Base-by-base conservation (phyloP, 2,329 filamentous ascomycete species). In the Phoma sp. region DNA sequence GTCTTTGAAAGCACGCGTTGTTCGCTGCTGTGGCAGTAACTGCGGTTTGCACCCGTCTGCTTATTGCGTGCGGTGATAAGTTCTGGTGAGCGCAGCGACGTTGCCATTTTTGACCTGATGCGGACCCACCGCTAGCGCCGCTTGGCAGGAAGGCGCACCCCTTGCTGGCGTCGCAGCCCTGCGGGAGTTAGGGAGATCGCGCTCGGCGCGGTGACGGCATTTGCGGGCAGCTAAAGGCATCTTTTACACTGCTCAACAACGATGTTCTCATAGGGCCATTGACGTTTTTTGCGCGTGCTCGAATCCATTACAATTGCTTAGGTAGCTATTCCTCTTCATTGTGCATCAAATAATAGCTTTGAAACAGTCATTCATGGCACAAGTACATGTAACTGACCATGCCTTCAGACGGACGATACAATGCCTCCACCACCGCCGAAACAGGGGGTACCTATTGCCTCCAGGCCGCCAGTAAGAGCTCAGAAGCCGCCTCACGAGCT, bases 401-500 rank as follows among this genome's bases (percentile, higher is more conserved):
- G 40, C 40, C 49, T 20, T 42, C 40, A 39, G 43, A 46, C 33
- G 38, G n/a, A n/a, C 38, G 37, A 46, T 20, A 47, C 46, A 37
- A 56, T 56, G 52, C 40, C 52, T 20, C 30, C 56, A 17, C 47
- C 45, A 42, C 38, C 51, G 34, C 39, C 45, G 15, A 54, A 39
- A 25, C 56, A 40, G 40, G 60, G 56, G 23, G 47, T 21, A n/a
- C 48, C 53, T 12, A 21, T 21, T 20, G 23, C 42, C 17, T 11
- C 47, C 12, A 48, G 40, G 15, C 45, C 37, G 15, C 37, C 28
- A 3, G 20, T 20, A 14, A 39, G 28, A 21, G 25, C 53, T 20
- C 28, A 42, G 25, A 59, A 56, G 40, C 83, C 40, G 15, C 47
- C 58, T 80, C 64, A 70, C 11, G 63, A 68, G 28, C 56, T 95